These are phyloP conservation scores for Colletotrichum nymphaeae DNA, from an alignment of 2,329 filamentous ascomycete species.

Conservation along the genomic window DNA sequence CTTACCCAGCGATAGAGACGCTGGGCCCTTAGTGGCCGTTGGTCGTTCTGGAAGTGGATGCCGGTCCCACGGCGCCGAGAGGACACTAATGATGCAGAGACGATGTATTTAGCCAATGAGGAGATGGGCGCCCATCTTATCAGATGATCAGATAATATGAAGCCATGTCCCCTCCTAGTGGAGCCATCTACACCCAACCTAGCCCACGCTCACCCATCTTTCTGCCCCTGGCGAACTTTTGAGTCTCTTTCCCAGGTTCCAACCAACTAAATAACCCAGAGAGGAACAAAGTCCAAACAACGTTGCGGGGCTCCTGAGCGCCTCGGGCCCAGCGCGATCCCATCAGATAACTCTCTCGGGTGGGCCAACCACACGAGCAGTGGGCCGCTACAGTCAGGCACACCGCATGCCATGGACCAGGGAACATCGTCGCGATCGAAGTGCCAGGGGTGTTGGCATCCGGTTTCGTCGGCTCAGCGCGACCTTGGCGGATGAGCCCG, in stretches of 20 bases:
- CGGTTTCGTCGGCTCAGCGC: slow-evolving; percentile 26
- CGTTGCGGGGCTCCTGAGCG: not conserved
- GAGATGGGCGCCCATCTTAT: slow-evolving; percentile 34
- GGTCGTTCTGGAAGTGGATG: not conserved
- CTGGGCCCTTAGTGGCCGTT: not conserved
- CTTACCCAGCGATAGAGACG: not conserved
- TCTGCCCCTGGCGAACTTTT: not conserved
- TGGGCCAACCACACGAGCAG: slow-evolving; percentile 21
- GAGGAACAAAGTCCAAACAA: not conserved
- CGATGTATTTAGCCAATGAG: slow-evolving; percentile 22
- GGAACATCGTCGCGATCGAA: slow-evolving; percentile 7
- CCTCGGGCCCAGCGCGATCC: not conserved
- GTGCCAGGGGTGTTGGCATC: slow-evolving; percentile 18
- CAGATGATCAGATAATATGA: slow-evolving; percentile 38
- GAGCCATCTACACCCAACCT: not conserved
- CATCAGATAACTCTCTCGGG: slow-evolving; percentile 31
- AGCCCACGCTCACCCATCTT: too few species aligned
- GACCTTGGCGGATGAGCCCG: slow-evolving; percentile 22
- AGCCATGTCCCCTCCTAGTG: slow-evolving; percentile 27
- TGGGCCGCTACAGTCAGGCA: not conserved
- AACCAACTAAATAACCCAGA: not conserved
- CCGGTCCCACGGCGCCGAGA: slow-evolving; percentile 22
- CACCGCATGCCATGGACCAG: slow-evolving; percentile 1
- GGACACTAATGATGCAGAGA: slow-evolving; percentile 22
- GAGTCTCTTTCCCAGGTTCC: not conserved